Evolutionary conservation across 306 rosid genomes (phyloP), one percentile per base, ranked within the genome.

Genomic region (Cucumis melo): DNA sequence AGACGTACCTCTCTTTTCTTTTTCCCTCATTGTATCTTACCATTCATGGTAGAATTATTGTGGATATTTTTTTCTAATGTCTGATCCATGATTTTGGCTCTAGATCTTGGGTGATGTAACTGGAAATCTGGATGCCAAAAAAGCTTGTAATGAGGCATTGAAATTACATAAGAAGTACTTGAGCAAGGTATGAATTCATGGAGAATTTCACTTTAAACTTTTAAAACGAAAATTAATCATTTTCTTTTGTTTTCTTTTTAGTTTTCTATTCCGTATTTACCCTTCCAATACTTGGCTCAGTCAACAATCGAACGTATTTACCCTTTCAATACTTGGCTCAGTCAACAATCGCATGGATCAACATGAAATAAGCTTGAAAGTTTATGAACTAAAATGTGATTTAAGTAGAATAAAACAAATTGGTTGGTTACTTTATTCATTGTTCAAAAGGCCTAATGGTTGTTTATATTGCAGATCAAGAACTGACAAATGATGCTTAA

Each of bases 161-260:
- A 93, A 89, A 87, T 74, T 93, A 82, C 98, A 93, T 84, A 88
- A 88, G 57, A 93, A 88, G 91, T 93, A 93, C 87, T 70, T 93
- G n/a, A 85, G 76, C 83, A 90, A 88, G 92, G 98, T 91, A 74
- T 75, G 41, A 46, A 29, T 66, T 7, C 12, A 1, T 46, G 57
- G 54, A 23, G 38, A 70, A 13, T 70, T 70, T 23, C 56, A 42
- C 19, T 70, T 44, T 7, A 42, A 11, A 41, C 5, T 38, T 9
- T 54, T 2, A 27, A 27, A 27, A 27, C 32, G 32, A 27, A 27
- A 27, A n/a, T n/a, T n/a, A n/a, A n/a, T n/a, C n/a, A n/a, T n/a
- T n/a, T n/a, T n/a, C n/a, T n/a, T n/a, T n/a, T n/a, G n/a, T n/a
- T 3, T 32, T 0, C 5, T 3, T 32, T 2, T 32, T 32, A 32